Conservation (phyloP, 148 eudicot genomes). For the Fagopyrum esculentum region DNA sequence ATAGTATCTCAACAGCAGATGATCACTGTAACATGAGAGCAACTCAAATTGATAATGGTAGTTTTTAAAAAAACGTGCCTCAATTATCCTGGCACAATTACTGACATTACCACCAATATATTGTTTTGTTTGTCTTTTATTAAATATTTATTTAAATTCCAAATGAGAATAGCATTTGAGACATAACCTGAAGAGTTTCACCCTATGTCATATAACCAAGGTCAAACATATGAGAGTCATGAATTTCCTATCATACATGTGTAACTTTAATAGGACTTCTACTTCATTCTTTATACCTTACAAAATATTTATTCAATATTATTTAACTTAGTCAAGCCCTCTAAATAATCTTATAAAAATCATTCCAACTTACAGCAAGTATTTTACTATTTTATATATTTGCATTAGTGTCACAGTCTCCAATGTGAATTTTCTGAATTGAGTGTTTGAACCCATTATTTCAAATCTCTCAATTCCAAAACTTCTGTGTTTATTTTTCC, state of each 20-base stretch:
- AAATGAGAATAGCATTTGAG: neutral
- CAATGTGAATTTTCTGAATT: neutral
- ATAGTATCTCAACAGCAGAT: constrained; percentile 2
- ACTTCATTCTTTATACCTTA: neutral
- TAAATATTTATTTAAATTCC: neutral
- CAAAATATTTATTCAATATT: neutral
- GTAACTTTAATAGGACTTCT: neutral
- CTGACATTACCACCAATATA: neutral
- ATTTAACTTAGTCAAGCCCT: neutral
- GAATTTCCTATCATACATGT: neutral
- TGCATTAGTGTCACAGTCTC: neutral
- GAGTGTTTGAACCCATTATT: neutral
- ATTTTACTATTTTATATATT: neutral
- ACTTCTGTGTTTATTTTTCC: neutral
- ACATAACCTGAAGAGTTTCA: neutral
- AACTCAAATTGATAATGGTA: neutral
- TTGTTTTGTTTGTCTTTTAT: neutral
- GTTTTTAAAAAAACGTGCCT: neutral
- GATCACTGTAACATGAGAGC: neutral
- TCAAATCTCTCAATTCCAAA: neutral
- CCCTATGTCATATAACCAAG: neutral
- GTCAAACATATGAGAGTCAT: neutral
- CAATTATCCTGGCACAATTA: neutral
- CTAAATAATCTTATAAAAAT: neutral
- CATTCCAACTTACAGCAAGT: neutral